phyloP scores from a whole-genome alignment of 179 eudicot genomes.

The Silene vulgaris region DNA sequence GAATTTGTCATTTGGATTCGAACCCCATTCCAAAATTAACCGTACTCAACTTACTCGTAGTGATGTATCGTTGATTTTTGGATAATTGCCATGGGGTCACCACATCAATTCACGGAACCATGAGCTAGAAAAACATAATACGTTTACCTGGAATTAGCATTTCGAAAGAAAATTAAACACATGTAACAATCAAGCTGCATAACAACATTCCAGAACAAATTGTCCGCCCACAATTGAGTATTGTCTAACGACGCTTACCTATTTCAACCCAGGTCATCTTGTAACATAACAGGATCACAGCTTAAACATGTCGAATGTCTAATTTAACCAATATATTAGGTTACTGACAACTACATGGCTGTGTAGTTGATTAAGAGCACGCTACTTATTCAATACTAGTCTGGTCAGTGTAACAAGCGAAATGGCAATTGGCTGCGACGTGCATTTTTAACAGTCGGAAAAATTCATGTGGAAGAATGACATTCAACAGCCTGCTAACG shows the following conservation, averaged over 20 bases:
- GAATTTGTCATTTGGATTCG: neutral
- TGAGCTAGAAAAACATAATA: neutral
- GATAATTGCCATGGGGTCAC: neutral
- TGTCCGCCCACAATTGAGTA: neutral
- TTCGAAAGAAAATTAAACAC: neutral
- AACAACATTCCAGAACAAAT: neutral
- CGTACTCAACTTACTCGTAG: neutral
- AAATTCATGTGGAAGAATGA: too few relatives aligned
- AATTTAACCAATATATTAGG: neutral
- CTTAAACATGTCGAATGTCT: neutral
- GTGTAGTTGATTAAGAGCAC: too few relatives aligned
- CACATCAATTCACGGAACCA: constrained; percentile 5
- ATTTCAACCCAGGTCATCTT: neutral
- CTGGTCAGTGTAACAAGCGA: too few relatives aligned
- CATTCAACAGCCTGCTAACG: too few relatives aligned
- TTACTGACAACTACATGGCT: too few relatives aligned
- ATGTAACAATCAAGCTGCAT: neutral
- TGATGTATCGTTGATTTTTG: neutral
- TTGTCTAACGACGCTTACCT: neutral
- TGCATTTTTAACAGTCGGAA: too few relatives aligned
- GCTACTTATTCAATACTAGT: too few relatives aligned
- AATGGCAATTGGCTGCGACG: too few relatives aligned
- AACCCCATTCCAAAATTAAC: neutral
- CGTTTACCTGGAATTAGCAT: neutral
- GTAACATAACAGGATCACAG: neutral